Evolutionary conservation across 1,139 yeast genomes (phyloP).

Genomic region (Pichia sp.): DNA sequence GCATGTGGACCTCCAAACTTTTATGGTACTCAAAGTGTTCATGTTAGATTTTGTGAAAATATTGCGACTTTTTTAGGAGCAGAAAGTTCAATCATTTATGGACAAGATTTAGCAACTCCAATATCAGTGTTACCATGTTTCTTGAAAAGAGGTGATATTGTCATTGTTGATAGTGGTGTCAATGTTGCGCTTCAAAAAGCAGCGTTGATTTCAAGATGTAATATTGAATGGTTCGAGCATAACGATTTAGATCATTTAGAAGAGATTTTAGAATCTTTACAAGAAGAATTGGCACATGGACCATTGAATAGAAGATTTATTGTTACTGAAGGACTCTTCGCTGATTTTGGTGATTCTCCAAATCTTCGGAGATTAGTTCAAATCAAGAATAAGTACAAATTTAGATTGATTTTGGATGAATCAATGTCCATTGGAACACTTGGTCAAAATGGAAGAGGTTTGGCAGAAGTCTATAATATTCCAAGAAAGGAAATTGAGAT

Average conservation of each 20-base stretch:
- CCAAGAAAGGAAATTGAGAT: constrained; percentile 69
- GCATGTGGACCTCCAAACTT: constrained; percentile 99
- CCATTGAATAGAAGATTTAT: constrained; percentile 84
- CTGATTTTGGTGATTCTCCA: constrained; percentile 74
- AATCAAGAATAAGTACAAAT: constrained; percentile 74
- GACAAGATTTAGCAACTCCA: constrained; percentile 87
- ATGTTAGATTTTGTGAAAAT: constrained; percentile 70
- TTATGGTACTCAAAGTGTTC: constrained; percentile 93
- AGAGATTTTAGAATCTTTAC: constrained; percentile 53
- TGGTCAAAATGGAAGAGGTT: constrained; percentile 82
- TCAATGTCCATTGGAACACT: constrained; percentile 77
- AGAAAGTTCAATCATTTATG: constrained; percentile 76
- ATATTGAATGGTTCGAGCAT: constrained; percentile 77
- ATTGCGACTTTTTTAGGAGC: constrained; percentile 68
- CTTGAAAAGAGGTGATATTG: constrained; percentile 88
- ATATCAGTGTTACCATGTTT: constrained; percentile 97
- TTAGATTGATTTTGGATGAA: constrained; percentile 82
- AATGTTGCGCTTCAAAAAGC: constrained; percentile 83
- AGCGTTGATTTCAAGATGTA: constrained; percentile 76
- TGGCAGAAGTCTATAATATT: constrained; percentile 61
- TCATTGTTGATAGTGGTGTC: constrained; percentile 80
- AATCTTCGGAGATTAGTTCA: constrained; percentile 62
- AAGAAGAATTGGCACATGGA: constrained; percentile 55
- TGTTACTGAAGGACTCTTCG: constrained; percentile 84
- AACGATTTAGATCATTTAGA: constrained; percentile 82